Conservation (phyloP, 345 rosid genomes). For the Trapa bicornis region DNA sequence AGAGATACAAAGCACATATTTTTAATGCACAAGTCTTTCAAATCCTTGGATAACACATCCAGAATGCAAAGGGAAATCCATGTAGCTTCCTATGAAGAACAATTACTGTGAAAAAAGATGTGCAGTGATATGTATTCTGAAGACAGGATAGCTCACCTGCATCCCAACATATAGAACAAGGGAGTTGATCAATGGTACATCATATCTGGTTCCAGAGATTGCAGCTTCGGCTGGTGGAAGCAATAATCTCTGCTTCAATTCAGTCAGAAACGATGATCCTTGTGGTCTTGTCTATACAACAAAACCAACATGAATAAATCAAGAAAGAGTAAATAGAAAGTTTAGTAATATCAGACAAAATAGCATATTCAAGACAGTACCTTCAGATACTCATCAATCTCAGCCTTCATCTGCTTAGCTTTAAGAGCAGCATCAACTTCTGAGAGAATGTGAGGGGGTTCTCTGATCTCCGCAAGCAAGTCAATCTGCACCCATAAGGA, state of each 20-base stretch:
- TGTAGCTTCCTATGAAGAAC: background rate
- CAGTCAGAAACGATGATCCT: slow-evolving; percentile 61
- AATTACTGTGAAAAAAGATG: background rate
- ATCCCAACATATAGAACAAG: slow-evolving; percentile 95
- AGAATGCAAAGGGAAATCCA: background rate
- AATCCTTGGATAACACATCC: background rate
- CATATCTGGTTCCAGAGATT: slow-evolving; percentile 80
- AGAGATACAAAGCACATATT: background rate
- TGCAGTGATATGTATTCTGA: background rate
- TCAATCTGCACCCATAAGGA: slow-evolving; percentile 47
- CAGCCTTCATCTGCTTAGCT: slow-evolving; percentile 72
- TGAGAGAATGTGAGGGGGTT: slow-evolving; percentile 66
- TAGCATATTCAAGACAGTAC: slow-evolving; percentile 15
- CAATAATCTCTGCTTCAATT: slow-evolving; percentile 71
- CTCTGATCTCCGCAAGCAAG: slow-evolving; percentile 81
- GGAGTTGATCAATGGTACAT: slow-evolving; percentile 82
- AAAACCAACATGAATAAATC: too few species aligned
- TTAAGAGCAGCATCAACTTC: slow-evolving; percentile 87
- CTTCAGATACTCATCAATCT: slow-evolving; percentile 90
- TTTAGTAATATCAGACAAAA: background rate
- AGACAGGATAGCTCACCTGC: slow-evolving; percentile 46
- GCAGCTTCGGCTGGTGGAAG: slow-evolving; percentile 67
- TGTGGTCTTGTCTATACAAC: slow-evolving; percentile 29
- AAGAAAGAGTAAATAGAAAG: too few species aligned
- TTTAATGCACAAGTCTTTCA: background rate